These are phyloP conservation scores for Penstemon davidsonii DNA, from an alignment of 257 asterid genomes.

Conservation along the genomic window DNA sequence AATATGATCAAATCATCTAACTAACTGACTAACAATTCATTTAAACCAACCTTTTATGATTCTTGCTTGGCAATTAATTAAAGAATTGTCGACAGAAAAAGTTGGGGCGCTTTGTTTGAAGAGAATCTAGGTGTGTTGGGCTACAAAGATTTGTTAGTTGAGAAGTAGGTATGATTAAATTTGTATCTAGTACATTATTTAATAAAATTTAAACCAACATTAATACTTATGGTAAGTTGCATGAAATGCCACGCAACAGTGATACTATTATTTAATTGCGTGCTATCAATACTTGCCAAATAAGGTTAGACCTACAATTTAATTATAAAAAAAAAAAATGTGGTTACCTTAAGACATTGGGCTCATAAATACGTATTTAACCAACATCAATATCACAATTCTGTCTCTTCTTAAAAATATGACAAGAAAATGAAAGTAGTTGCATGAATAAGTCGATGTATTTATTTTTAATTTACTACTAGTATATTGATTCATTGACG, in stretches of 20 bases:
- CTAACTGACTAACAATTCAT: constrained; percentile 30
- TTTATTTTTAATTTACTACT: too few species aligned
- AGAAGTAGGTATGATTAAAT: constrained; percentile 24
- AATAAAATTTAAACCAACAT: background rate
- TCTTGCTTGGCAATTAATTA: constrained; percentile 26
- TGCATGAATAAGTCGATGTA: too few species aligned
- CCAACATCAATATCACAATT: too few species aligned
- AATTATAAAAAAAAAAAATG: too few species aligned
- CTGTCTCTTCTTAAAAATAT: too few species aligned
- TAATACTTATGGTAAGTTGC: background rate
- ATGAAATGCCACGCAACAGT: background rate
- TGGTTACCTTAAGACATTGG: too few species aligned
- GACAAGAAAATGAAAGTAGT: too few species aligned
- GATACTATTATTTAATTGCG: background rate
- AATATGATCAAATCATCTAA: constrained; percentile 18
- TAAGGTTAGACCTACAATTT: too few species aligned
- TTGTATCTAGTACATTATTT: constrained; percentile 13
- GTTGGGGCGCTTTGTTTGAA: constrained; percentile 7
- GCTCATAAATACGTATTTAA: too few species aligned
- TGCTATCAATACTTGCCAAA: background rate
- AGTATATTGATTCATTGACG: too few species aligned
- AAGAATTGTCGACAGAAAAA: background rate
- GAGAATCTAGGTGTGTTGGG: constrained; percentile 34
- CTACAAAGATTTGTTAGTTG: constrained; percentile 38
- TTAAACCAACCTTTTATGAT: constrained; percentile 21